These are phyloP conservation scores for Tetrahymena elliotti DNA, from an alignment of 73 alveolate species.

Conservation along the genomic window DNA sequence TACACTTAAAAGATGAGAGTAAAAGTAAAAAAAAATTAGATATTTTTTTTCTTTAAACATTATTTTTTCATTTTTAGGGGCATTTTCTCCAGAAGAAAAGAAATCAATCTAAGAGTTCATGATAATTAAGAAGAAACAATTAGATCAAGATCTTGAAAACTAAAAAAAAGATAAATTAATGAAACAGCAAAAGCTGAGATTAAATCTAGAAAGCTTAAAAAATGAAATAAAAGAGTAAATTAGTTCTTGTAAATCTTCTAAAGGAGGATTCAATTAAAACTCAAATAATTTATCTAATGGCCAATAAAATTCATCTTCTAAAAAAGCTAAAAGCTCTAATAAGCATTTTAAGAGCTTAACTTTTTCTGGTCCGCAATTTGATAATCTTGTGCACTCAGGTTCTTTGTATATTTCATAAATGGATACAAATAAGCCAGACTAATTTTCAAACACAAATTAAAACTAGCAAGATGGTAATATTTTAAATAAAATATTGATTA, in stretches of 20 bases:
- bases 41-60: neutral
- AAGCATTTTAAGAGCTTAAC: neutral
- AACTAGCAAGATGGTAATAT: neutral
- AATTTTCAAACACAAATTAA: neutral
- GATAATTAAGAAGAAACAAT: neutral
- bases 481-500: too few species aligned
- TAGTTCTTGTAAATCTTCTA: neutral
- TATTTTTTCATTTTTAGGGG: neutral
- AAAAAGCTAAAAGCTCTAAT: neutral
- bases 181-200: neutral
- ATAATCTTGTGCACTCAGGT: neutral
- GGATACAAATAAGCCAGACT: neutral
- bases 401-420: neutral
- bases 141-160: neutral
- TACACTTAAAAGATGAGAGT: neutral
- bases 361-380: neutral
- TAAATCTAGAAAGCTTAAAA: neutral
- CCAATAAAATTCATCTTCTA: neutral
- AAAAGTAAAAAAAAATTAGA: neutral
- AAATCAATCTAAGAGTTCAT: neutral
- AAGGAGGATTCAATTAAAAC: neutral
- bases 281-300: neutral
- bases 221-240: neutral
- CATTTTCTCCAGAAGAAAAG: neutral
- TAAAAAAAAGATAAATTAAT: neutral